These are phyloP conservation scores for Anthracocystis panici-leucophaei DNA, from an alignment of 1,284 basidiomycete genomes.

Conservation along the genomic window DNA sequence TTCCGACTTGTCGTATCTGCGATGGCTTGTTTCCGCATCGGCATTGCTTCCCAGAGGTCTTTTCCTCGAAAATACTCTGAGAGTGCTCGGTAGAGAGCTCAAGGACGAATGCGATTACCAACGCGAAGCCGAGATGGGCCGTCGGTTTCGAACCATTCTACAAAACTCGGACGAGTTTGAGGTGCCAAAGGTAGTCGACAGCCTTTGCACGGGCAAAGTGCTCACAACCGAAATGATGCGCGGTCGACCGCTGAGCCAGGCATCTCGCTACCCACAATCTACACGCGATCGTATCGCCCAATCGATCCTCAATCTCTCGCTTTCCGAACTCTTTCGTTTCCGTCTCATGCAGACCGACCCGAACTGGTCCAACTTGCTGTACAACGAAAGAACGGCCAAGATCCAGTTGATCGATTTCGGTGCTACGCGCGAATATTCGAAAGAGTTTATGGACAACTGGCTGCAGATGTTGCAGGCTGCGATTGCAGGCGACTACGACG, in stretches of 20 bases:
- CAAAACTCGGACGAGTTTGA: slow-evolving; percentile 75
- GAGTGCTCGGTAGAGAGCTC: slow-evolving; percentile 90
- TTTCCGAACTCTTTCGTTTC: slow-evolving; percentile 91
- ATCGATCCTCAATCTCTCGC: slow-evolving; percentile 84
- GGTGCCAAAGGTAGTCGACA: slow-evolving; percentile 83
- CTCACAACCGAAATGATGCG: slow-evolving; percentile 89
- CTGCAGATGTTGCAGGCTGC: slow-evolving; percentile 83
- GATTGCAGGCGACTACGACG: slow-evolving; percentile 77
- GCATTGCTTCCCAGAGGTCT: slow-evolving; percentile 85
- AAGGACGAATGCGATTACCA: slow-evolving; percentile 93
- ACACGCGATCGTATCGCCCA: slow-evolving; percentile 87
- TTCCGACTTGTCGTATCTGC: slow-evolving; percentile 88
- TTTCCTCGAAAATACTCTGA: slow-evolving; percentile 81
- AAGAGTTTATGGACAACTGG: slow-evolving; percentile 91
- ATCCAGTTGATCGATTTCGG: slow-evolving; percentile 96
- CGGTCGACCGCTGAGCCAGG: slow-evolving; percentile 82
- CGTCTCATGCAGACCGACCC: slow-evolving; percentile 98
- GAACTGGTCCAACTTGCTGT: slow-evolving; percentile 98
- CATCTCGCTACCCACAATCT: slow-evolving; percentile 76
- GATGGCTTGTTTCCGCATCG: slow-evolving; percentile 83
- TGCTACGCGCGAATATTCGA: slow-evolving; percentile 87
- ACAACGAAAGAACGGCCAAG: slow-evolving; percentile 74
- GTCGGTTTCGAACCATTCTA: slow-evolving; percentile 73
- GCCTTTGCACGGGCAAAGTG: slow-evolving; percentile 82
- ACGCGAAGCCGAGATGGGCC: slow-evolving; percentile 84